Base-by-base conservation (phyloP, 345 rosid species). In the Eucalyptus cloeziana region DNA sequence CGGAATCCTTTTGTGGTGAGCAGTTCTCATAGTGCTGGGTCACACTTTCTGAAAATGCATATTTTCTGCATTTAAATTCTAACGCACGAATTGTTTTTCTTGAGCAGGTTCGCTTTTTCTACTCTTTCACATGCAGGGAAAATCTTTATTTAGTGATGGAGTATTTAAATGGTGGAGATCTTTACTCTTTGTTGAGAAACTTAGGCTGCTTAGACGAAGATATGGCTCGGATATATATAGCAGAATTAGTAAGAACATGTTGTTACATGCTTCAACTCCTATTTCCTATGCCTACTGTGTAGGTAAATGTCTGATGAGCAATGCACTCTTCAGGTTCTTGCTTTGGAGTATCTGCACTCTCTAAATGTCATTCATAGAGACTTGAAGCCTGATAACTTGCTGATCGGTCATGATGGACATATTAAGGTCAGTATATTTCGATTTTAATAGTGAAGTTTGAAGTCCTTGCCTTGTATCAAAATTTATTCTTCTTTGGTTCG, bases 1-100 rank as follows among this genome's bases (percentile, higher is more conserved):
- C 96, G 99, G 89, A 97, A 97, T 91, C 98, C 99, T 92, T 98
- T 98, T 93, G 99, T 98, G 97, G 99, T 97, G 89, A 94, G 98
- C 88, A 90, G 52, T 88, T 89, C 47, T 33, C 47, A 51, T 19
- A 86, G 86, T 54, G 79, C 58, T 86, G 49, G 21, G 15, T 58
- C 40, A 60, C 86, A 86, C 86, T 92, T 90, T 83, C 37, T 80
- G 33, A 49, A 52, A 49, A 51, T 89, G 86, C 58, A 60, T 33
- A 89, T 37, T 88, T 87, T 85, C 31, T 88, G 22, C 47, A 49
- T n/a, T 50, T 79, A 85, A 64, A 89, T 90, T 44, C 92, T 92
- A 87, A 91, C 87, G n/a, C 15, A 76, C 49, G 8, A 49, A 47
- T 87, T 89, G 91, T 89, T 93, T 90, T 93, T 87, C 89, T 88